phyloP scores from a whole-genome alignment of 2,329 filamentous ascomycete species.

The Cladophialophora carrionii region DNA sequence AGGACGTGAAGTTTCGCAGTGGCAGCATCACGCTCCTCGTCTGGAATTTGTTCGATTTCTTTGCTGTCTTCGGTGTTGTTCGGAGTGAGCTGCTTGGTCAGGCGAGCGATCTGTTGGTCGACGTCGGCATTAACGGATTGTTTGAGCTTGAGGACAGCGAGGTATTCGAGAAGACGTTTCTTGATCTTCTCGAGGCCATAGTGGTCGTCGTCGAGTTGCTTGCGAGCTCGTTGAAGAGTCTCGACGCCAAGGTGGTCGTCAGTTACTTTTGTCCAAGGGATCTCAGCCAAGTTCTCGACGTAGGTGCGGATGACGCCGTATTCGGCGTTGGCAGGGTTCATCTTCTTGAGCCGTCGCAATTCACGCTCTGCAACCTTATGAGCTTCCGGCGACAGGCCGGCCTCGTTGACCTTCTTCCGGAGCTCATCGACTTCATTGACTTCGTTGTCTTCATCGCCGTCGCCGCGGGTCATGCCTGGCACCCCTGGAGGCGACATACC shows the following conservation, averaged over 20 bases:
- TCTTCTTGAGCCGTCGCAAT: slow-evolving; percentile 84
- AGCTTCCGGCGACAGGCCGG: slow-evolving; percentile 79
- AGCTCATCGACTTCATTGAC: slow-evolving; percentile 88
- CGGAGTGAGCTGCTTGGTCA: slow-evolving; percentile 53
- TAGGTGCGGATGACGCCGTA: slow-evolving; percentile 94
- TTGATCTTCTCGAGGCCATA: slow-evolving; percentile 97
- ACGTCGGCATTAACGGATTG: slow-evolving; percentile 84
- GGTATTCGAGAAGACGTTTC: slow-evolving; percentile 90
- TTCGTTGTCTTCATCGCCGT: slow-evolving; percentile 73
- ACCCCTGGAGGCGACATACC: slow-evolving; percentile 49
- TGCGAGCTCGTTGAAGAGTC: slow-evolving; percentile 76
- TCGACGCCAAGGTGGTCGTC: slow-evolving; percentile 82
- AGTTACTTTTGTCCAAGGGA: slow-evolving; percentile 85
- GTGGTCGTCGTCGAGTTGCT: slow-evolving; percentile 93
- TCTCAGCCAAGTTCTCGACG: slow-evolving; percentile 88
- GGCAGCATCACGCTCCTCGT: slow-evolving; percentile 50
- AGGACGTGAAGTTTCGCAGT: slow-evolving; percentile 73
- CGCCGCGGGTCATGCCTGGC: slow-evolving; percentile 51
- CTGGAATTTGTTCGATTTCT: slow-evolving; percentile 55
- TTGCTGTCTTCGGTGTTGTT: slow-evolving; percentile 39
- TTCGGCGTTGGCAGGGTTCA: slow-evolving; percentile 94
- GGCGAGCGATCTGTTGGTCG: slow-evolving; percentile 70
- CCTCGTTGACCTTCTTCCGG: slow-evolving; percentile 81
- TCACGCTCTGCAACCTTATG: slow-evolving; percentile 90
- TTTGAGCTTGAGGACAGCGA: slow-evolving; percentile 94